phyloP scores from a whole-genome alignment of 2,329 filamentous ascomycete species.

The Epichloe gansuensis region DNA sequence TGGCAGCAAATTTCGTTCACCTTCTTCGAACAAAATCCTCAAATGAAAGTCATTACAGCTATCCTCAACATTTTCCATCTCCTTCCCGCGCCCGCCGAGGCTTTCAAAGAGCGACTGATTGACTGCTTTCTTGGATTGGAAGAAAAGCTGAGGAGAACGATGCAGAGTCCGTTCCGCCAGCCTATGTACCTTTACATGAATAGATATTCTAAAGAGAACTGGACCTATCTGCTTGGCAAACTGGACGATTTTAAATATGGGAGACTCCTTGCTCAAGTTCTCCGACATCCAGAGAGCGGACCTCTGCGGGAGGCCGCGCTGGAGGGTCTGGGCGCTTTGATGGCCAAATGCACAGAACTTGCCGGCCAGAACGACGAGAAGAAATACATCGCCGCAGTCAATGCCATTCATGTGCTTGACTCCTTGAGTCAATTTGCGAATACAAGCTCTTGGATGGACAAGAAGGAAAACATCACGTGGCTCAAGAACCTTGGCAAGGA shows the following conservation, averaged over 20 bases:
- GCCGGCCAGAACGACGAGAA: constrained; percentile 56
- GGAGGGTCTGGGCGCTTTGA: constrained; percentile 58
- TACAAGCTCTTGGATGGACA: constrained; percentile 59
- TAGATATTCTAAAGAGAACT: constrained; percentile 79
- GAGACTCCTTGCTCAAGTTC: constrained; percentile 77
- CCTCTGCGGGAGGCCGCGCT: constrained; percentile 63
- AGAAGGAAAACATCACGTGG: constrained; percentile 47
- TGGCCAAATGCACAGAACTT: constrained; percentile 52
- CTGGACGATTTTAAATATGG: constrained; percentile 80
- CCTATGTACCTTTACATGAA: constrained; percentile 91
- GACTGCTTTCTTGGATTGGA: constrained; percentile 86
- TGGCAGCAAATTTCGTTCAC: constrained; percentile 90
- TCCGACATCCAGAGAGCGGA: constrained; percentile 61
- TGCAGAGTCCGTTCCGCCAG: constrained; percentile 79
- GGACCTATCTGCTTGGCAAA: constrained; percentile 64
- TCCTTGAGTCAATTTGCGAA: constrained; percentile 58
- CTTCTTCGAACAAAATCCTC: constrained; percentile 79
- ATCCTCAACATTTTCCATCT: constrained; percentile 96
- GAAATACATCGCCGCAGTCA: constrained; percentile 58
- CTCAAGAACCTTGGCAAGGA: constrained; percentile 59
- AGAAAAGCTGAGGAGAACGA: constrained; percentile 69
- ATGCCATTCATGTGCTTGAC: constrained; percentile 74
- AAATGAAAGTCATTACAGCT: constrained; percentile 89
- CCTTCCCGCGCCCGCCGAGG: constrained; percentile 77
- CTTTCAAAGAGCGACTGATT: constrained; percentile 82